phyloP scores from a whole-genome alignment of 331 rosid species.

The Cucumis variabilis region DNA sequence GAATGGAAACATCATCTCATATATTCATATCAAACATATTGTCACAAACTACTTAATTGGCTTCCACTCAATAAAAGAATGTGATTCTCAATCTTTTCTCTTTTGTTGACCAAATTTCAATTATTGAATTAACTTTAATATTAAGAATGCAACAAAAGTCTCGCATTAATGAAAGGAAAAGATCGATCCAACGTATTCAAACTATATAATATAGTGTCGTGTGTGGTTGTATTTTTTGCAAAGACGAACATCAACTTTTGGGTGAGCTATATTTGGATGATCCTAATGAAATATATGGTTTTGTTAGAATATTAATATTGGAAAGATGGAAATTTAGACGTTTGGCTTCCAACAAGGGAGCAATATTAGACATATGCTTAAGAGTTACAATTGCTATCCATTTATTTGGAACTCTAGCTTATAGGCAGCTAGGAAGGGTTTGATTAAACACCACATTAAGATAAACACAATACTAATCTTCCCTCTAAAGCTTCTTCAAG shows the following conservation, averaged over 20 bases:
- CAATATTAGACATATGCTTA: not conserved
- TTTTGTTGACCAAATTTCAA: constrained; percentile 16
- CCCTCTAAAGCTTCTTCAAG: too few relatives aligned
- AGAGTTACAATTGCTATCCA: not conserved
- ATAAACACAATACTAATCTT: too few relatives aligned
- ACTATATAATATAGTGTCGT: too few relatives aligned
- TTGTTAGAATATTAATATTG: not conserved
- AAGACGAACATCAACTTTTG: too few relatives aligned
- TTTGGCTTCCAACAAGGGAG: not conserved
- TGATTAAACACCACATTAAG: not conserved
- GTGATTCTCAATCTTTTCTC: constrained; percentile 29
- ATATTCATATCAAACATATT: constrained; percentile 16
- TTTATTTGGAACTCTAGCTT: not conserved
- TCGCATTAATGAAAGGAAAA: not conserved
- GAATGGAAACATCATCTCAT: constrained; percentile 25
- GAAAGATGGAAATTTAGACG: not conserved
- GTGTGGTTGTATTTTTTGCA: too few relatives aligned
- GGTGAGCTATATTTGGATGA: not conserved
- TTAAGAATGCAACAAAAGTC: not conserved
- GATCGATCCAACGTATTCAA: too few relatives aligned
- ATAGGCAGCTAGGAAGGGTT: not conserved
- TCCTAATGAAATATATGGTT: not conserved
- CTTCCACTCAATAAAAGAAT: constrained; percentile 30
- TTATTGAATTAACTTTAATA: not conserved
- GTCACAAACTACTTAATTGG: constrained; percentile 19